Evolutionary conservation across 805 yeast genomes (phyloP), one percentile per base, ranked within the genome.

Genomic region (Ascoidea asiatica): DNA sequence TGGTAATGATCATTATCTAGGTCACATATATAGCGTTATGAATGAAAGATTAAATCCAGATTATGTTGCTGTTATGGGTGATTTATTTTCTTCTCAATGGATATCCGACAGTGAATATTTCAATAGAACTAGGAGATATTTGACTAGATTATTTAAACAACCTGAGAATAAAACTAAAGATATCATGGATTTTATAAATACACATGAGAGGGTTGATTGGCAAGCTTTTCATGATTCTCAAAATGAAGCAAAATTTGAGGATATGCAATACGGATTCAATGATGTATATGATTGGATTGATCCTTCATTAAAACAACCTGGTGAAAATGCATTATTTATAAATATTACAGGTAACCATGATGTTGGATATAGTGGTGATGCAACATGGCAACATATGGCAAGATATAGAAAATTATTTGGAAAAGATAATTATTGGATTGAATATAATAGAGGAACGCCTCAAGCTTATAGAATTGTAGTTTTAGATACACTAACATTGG

Each of bases 261-360:
- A 21, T 8, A 63, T 65, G 43, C 56, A 59, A 17, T 75, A 65
- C 51, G 84, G 76, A 6, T 79, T 72, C 55, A 60, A 63, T 41
- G 76, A 82, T 57, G 74, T 80, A 5, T 74, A 76, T 50, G 82
- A 80, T 53, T 84, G 95, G 95, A 65, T 69, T 37, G 55, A 70
- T 21, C 59, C 61, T 19, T 53, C 62, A 20, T 46, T 40, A 5
- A 55, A 53, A 37, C 23, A 39, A 37, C 53, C 61, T 51, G 65
- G 59, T 19, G 68, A 71, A 35, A 76, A 75, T 47, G 89, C 86
- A 8, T 62, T 84, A 36, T 76, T 90, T 56, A 72, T 87, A 48
- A 92, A 92, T 58, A 65, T 92, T 41, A 80, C 95, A 1, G 98
- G 98, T 1, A 92, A 92, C 59, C 98, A 92, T 59, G 98, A 92